Percentiles rank a stretch among this genome's conserved stretches.
Evolutionary conservation across 2,329 filamentous ascomycete species (phyloP).

Genomic region (Drechslera avenae): DNA sequence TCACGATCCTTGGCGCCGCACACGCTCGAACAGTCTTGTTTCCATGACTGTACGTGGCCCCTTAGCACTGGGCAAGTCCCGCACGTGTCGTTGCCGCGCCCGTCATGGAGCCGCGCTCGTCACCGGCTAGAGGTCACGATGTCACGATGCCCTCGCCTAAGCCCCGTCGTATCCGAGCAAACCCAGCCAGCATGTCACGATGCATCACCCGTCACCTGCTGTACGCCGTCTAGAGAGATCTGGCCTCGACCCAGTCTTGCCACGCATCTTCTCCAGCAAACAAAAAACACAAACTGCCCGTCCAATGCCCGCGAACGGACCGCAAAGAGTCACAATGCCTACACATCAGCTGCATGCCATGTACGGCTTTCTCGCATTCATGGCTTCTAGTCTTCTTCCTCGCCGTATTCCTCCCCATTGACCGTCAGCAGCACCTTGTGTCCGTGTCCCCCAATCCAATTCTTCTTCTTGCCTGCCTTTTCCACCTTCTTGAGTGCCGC

Average conservation of each 20-base stretch:
- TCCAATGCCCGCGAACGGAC: too few relatives aligned
- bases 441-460: slow-evolving; percentile 41
- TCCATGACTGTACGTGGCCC: slow-evolving; percentile 35
- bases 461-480: slow-evolving; percentile 50
- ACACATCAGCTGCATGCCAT: background rate
- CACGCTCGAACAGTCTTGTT: slow-evolving; percentile 8
- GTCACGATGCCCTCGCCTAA: slow-evolving; percentile 19
- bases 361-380: background rate
- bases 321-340: slow-evolving; percentile 29
- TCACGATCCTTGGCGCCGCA: slow-evolving; percentile 39
- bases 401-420: slow-evolving; percentile 31
- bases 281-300: too few relatives aligned
- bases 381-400: slow-evolving; percentile 14
- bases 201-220: too few relatives aligned
- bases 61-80: slow-evolving; percentile 27
- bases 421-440: slow-evolving; percentile 38
- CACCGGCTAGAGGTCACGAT: slow-evolving; percentile 15
- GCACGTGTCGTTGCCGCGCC: slow-evolving; percentile 30
- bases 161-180: slow-evolving; percentile 20
- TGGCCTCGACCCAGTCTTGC: too few relatives aligned
- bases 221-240: too few relatives aligned
- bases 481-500: slow-evolving; percentile 38
- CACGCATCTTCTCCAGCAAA: too few relatives aligned
- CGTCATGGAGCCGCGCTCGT: slow-evolving; percentile 13
- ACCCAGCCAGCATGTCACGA: slow-evolving; percentile 1